These are phyloP conservation scores for Nicotiana noctiflora DNA, from an alignment of 257 asterid genomes.

Conservation along the genomic window DNA sequence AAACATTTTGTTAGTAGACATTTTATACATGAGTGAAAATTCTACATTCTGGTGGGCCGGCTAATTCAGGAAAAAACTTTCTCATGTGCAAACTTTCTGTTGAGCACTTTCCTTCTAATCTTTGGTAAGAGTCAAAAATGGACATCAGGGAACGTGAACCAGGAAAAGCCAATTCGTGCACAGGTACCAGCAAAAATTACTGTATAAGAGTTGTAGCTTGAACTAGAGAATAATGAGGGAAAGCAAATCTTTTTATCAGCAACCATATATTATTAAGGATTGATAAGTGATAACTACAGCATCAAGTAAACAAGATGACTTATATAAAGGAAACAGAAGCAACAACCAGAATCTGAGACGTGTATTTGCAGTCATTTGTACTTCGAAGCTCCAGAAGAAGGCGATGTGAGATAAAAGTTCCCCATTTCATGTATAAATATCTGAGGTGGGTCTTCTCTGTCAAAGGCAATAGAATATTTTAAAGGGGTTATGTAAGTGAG, in stretches of 20 bases:
- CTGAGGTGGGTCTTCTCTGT: conserved; percentile 72
- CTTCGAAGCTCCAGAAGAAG: conserved; percentile 15
- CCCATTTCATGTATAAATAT: conserved; percentile 44
- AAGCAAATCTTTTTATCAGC: neutral
- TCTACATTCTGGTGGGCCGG: neutral
- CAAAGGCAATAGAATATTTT: conserved; percentile 10
- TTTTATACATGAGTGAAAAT: neutral
- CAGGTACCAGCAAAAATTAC: neutral
- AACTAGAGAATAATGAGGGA: neutral
- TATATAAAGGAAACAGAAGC: neutral
- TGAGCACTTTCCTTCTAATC: neutral
- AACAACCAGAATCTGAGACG: neutral
- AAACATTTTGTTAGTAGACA: neutral
- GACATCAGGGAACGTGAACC: neutral
- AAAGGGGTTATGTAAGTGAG: neutral
- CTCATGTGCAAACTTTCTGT: neutral
- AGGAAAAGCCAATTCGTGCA: neutral
- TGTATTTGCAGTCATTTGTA: conserved; percentile 14
- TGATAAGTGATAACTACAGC: neutral
- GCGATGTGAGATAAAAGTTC: conserved; percentile 17
- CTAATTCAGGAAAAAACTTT: no score
- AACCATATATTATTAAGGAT: neutral
- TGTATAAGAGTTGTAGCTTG: neutral
- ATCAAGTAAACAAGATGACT: neutral
- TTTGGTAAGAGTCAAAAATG: neutral